Conservation (phyloP, 208 protist species). For the Leishmania martiniquensis region DNA sequence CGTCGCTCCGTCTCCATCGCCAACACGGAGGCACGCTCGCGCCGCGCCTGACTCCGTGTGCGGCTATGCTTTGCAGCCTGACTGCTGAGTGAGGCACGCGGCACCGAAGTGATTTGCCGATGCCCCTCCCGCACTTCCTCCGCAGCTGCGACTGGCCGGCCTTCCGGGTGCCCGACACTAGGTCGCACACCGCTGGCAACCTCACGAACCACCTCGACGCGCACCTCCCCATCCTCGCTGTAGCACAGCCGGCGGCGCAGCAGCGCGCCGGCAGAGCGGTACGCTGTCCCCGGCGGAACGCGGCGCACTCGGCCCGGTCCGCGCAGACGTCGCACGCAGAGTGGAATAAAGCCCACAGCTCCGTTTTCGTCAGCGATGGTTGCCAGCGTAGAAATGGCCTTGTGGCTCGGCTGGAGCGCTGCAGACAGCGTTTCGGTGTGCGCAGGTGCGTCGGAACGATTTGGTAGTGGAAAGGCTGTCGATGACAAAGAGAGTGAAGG, state of each 20-base stretch:
- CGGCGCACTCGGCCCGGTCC: constrained; percentile 55
- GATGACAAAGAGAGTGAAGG: not conserved
- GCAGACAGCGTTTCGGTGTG: not conserved
- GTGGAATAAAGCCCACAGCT: constrained; percentile 3
- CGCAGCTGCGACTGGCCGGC: not conserved
- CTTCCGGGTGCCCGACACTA: not conserved
- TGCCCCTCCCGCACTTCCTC: not conserved
- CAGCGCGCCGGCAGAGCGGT: constrained; percentile 50
- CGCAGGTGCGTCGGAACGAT: not conserved
- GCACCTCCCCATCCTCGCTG: constrained; percentile 26
- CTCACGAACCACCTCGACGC: constrained; percentile 33
- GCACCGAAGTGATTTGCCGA: not conserved
- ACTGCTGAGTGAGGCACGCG: not conserved
- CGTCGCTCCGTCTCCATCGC: constrained; percentile 25
- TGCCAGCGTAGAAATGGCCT: not conserved
- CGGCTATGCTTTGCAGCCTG: not conserved
- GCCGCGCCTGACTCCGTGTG: constrained; percentile 13
- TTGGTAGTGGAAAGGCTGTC: not conserved
- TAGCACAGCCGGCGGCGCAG: constrained; percentile 34
- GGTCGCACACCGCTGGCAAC: not conserved
- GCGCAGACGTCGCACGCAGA: constrained; percentile 29
- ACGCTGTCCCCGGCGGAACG: constrained; percentile 44
- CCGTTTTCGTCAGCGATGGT: constrained; percentile 3
- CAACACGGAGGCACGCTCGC: constrained; percentile 20
- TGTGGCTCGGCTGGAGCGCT: not conserved